Conservation (phyloP, 2,329 filamentous ascomycete species). For the Gyromitra esculenta region DNA sequence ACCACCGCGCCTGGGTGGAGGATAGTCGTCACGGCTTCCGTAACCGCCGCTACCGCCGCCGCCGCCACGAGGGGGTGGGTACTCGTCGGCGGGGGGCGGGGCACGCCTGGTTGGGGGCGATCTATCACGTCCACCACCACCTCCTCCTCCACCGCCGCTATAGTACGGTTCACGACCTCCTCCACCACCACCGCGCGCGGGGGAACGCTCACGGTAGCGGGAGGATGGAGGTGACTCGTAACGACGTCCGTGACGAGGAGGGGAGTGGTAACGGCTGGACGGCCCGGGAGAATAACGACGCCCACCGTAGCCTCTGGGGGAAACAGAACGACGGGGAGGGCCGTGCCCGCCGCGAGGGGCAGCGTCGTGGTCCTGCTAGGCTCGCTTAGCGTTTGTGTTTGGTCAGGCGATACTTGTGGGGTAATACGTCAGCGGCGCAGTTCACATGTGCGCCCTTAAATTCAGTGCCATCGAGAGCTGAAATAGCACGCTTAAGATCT, state of each 20-base stretch:
- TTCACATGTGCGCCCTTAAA: constrained; percentile 90
- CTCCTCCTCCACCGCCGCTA: constrained; percentile 52
- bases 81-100: constrained; percentile 55
- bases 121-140: constrained; percentile 56
- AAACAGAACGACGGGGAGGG: constrained; percentile 52
- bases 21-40: constrained; percentile 53
- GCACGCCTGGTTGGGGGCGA: constrained; percentile 51
- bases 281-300: constrained; percentile 53
- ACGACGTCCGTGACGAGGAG: constrained; percentile 53
- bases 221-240: constrained; percentile 54
- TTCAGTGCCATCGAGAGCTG: constrained; percentile 91
- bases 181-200: constrained; percentile 52
- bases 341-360: constrained; percentile 47
- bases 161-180: constrained; percentile 55
- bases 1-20: constrained; percentile 45
- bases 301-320: constrained; percentile 47
- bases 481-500: constrained; percentile 88
- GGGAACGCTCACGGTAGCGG: constrained; percentile 55
- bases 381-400: constrained; percentile 11
- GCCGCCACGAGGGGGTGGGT: constrained; percentile 53
- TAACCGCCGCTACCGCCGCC: constrained; percentile 54
- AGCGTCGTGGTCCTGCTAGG: constrained; percentile 49
- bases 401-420: constrained; percentile 18
- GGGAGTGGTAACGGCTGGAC: constrained; percentile 53
- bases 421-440: constrained; percentile 82